phyloP scores from a whole-genome alignment of 495 filamentous ascomycete species.

The Glarea lozoyensis region DNA sequence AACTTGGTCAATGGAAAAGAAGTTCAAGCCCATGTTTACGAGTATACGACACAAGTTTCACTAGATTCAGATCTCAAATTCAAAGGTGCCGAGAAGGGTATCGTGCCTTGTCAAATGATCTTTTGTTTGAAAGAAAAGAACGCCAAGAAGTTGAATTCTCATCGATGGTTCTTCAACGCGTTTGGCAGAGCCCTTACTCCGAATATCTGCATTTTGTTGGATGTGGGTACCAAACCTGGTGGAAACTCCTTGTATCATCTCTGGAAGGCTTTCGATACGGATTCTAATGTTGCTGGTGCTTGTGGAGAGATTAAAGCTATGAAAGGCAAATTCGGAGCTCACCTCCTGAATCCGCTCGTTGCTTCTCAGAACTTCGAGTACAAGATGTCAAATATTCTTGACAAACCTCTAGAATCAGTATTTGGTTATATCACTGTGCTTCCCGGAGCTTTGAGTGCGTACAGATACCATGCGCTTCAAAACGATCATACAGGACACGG shows the following conservation, averaged over 20 bases:
- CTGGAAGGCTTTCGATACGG: constrained; percentile 97
- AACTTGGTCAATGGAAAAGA: constrained; percentile 91
- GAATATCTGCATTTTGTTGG: constrained; percentile 92
- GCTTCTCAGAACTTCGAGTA: constrained; percentile 99
- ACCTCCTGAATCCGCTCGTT: constrained; percentile 88
- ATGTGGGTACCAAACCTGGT: constrained; percentile 89
- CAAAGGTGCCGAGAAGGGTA: constrained; percentile 98
- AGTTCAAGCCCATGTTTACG: constrained; percentile 86
- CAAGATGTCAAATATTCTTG: constrained; percentile 99
- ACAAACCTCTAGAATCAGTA: constrained; percentile 93
- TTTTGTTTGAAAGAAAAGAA: constrained; percentile 99
- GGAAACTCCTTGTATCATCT: constrained; percentile 87
- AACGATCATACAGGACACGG: constrained; percentile 95
- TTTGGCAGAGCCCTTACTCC: constrained; percentile 89
- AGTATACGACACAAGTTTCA: constrained; percentile 97
- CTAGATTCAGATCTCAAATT: constrained; percentile 93
- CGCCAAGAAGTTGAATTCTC: constrained; percentile 94
- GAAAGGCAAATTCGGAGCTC: constrained; percentile 74
- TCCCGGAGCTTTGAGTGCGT: constrained; percentile 89
- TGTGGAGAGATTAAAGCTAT: constrained; percentile 96
- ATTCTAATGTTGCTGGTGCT: constrained; percentile 92
- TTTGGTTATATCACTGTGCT: constrained; percentile 98
- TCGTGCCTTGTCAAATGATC: constrained; percentile 97
- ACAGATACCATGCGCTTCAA: constrained; percentile 92
- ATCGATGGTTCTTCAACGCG: constrained; percentile 99